Percentiles rank a stretch among this genome's conserved stretches.
Conservation (phyloP, 139 green algal genomes). For the Pseudopediastrum boryanum region DNA sequence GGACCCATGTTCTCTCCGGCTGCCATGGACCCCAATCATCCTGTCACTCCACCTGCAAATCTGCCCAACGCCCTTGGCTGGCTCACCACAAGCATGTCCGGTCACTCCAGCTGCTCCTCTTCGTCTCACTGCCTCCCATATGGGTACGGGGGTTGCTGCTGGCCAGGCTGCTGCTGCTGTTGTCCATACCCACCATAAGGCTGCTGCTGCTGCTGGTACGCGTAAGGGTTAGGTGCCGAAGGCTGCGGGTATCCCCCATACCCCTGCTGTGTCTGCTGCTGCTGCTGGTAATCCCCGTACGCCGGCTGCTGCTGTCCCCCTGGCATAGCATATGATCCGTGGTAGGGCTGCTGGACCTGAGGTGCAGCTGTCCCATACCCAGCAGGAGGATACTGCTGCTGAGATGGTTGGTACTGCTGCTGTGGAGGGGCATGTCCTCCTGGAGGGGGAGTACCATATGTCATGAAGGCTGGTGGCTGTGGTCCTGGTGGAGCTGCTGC, state of each 20-base stretch:
- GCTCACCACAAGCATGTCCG: no score
- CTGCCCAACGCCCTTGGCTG: no score
- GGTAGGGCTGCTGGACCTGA: conserved; percentile 34
- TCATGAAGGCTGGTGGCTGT: conserved; percentile 3
- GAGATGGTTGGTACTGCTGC: conserved; percentile 18
- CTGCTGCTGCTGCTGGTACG: conserved; percentile 9
- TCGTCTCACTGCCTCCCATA: not conserved
- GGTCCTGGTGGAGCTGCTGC: conserved; percentile 2
- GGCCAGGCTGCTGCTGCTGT: conserved; percentile 1
- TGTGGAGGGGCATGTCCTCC: not conserved
- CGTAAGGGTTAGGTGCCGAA: conserved; percentile 20
- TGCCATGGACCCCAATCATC: no score
- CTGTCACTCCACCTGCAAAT: no score
- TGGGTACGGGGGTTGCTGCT: not conserved
- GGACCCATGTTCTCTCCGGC: no score
- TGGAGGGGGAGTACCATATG: not conserved
- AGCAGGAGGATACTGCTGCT: conserved; percentile 19
- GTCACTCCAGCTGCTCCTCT: no score
- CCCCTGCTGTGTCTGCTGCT: not conserved
- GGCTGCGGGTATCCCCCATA: not conserved
- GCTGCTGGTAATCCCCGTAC: not conserved
- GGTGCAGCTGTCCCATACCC: not conserved
- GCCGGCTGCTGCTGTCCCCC: not conserved
- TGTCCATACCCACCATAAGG: conserved; percentile 3
- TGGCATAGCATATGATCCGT: not conserved